phyloP scores from a whole-genome alignment of 331 rosid genomes.

The Cydonia oblonga region DNA sequence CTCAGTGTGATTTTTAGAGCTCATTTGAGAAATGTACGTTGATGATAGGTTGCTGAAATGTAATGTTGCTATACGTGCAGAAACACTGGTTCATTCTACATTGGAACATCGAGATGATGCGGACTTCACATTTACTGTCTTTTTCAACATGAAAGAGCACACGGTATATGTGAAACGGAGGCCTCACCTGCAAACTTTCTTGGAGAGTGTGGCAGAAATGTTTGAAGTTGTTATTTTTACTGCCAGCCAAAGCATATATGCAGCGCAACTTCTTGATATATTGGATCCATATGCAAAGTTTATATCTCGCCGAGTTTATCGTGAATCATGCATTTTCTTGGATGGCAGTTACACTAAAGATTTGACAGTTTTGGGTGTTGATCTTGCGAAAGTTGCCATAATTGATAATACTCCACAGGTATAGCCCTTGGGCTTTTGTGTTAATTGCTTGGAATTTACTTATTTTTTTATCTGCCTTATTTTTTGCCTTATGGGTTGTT shows the following conservation, averaged over 20 bases:
- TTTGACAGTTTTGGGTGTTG: constrained; percentile 80
- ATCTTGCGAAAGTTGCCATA: constrained; percentile 83
- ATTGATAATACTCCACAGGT: constrained; percentile 99
- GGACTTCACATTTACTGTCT: constrained; percentile 75
- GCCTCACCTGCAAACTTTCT: constrained; percentile 75
- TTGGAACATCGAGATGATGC: constrained; percentile 74
- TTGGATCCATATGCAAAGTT: constrained; percentile 76
- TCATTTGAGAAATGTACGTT: constrained; percentile 7
- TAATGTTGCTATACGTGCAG: constrained; percentile 36
- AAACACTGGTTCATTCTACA: constrained; percentile 95
- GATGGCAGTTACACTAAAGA: constrained; percentile 95
- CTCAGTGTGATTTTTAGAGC: background rate
- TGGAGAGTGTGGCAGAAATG: constrained; percentile 89
- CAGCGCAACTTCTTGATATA: constrained; percentile 79
- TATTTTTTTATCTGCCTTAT: background rate
- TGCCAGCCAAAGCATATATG: constrained; percentile 98
- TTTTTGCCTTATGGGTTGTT: background rate
- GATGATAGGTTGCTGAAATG: constrained; percentile 10
- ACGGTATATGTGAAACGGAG: constrained; percentile 78
- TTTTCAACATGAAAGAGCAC: constrained; percentile 86
- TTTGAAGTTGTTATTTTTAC: constrained; percentile 88
- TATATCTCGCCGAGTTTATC: constrained; percentile 72
- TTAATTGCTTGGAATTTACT: constrained; percentile 6
- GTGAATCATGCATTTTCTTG: constrained; percentile 82
- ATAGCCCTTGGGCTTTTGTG: constrained; percentile 6